phyloP scores from a whole-genome alignment of 2,329 filamentous ascomycete genomes.

The Ophiostoma sp. region DNA sequence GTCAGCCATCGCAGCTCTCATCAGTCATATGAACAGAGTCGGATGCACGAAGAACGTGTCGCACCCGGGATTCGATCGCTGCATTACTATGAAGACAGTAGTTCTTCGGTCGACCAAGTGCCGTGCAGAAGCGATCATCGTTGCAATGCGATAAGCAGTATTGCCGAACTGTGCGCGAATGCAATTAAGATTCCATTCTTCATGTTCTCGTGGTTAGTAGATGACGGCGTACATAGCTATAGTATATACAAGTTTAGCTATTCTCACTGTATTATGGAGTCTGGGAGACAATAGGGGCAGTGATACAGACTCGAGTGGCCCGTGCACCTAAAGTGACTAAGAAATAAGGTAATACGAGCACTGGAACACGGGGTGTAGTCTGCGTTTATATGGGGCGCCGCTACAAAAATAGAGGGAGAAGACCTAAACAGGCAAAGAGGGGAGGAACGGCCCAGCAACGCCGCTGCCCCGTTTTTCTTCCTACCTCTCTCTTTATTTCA shows the following conservation, averaged over 20 bases:
- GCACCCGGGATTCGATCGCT: neutral
- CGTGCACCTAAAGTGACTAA: neutral
- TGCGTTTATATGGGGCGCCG: neutral
- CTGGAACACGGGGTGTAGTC: conserved; percentile 10
- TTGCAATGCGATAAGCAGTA: no score
- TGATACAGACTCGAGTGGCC: neutral
- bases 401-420: neutral
- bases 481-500: neutral
- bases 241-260: no score
- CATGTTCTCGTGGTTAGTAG: no score
- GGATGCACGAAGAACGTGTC: neutral
- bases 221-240: no score
- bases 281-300: neutral
- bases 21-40: neutral
- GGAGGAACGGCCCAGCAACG: conserved; percentile 13
- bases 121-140: no score
- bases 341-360: neutral
- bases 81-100: neutral
- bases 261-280: no score
- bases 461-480: neutral
- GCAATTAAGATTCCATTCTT: no score
- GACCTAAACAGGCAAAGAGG: neutral
- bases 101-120: neutral
- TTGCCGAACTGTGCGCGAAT: no score
- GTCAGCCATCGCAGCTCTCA: neutral